Evolutionary conservation across 1,284 basidiomycete species (phyloP).

Genomic region (Pascua sp.): DNA sequence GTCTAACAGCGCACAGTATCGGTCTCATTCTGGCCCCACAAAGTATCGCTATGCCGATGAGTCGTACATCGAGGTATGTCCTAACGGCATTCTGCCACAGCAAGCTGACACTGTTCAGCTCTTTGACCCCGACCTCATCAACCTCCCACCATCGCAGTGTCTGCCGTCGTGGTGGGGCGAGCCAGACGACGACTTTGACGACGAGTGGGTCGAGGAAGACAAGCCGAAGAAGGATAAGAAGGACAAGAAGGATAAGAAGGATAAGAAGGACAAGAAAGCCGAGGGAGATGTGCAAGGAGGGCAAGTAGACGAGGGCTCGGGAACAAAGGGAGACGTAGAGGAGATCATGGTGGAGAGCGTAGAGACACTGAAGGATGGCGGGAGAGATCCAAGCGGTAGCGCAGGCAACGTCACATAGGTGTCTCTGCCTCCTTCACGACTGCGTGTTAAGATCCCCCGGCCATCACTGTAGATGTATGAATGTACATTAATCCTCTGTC

Average conservation of each 20-base stretch:
- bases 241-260: slow-evolving; percentile 15
- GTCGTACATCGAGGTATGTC: slow-evolving; percentile 46
- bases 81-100: no score
- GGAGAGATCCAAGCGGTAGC: no score
- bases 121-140: slow-evolving; percentile 46
- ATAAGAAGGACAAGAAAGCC: neutral
- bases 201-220: slow-evolving; percentile 18
- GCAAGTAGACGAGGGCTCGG: neutral
- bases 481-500: no score
- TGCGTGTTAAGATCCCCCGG: no score
- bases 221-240: slow-evolving; percentile 19
- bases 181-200: slow-evolving; percentile 11
- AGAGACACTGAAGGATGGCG: no score
- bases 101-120: slow-evolving; percentile 21
- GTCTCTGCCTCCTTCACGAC: no score
- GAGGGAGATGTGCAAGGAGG: no score
- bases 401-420: no score
- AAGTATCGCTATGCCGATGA: slow-evolving; percentile 48
- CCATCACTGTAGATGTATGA: no score
- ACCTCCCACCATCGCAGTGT: slow-evolving; percentile 31
- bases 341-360: no score
- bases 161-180: slow-evolving; percentile 37
- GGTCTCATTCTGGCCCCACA: slow-evolving; percentile 41
- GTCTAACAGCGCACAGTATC: slow-evolving; percentile 28
- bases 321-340: neutral